Percentiles rank a stretch among this genome's conserved stretches.
phyloP scores from a whole-genome alignment of 176 grass and related monocot genomes.

The Chloris gayana region DNA sequence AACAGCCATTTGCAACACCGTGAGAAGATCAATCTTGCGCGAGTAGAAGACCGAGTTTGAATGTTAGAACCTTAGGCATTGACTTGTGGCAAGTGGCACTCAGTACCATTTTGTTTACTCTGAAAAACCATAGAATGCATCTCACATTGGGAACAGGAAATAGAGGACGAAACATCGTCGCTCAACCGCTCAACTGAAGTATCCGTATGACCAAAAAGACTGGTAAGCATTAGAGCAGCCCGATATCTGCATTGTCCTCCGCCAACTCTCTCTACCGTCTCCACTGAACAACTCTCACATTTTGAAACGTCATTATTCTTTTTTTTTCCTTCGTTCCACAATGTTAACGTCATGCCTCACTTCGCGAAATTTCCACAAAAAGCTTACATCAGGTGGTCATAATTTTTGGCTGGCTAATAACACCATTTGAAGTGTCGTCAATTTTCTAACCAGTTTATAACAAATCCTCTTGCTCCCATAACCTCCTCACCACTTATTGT shows the following conservation, averaged over 20 bases:
- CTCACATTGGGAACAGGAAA: conserved; percentile 21
- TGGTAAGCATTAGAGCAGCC: not conserved
- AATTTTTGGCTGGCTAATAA: not conserved
- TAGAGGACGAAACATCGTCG: conserved; percentile 34
- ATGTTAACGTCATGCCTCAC: not conserved
- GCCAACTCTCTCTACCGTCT: conserved; percentile 10
- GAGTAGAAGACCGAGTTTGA: conserved; percentile 22
- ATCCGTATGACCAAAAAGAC: conserved; percentile 7
- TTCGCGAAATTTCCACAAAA: not conserved
- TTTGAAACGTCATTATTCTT: not conserved
- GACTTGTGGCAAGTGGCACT: conserved; percentile 39
- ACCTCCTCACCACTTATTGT: conserved; percentile 10
- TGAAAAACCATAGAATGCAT: conserved; percentile 16
- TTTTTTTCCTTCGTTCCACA: not conserved
- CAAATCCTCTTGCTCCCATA: conserved; percentile 7
- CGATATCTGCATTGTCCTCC: not conserved
- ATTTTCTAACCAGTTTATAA: not conserved
- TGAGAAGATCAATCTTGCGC: conserved; percentile 6
- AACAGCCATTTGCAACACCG: not conserved
- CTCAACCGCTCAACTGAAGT: conserved; percentile 38
- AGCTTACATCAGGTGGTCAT: not conserved
- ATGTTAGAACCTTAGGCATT: conserved; percentile 33
- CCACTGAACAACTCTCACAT: conserved; percentile 31
- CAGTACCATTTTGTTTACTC: conserved; percentile 28
- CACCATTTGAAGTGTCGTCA: not conserved